A percentile compares a stretch with the other conserved stretches of the same genome.
phyloP scores from a whole-genome alignment of 208 protist species.

The Blastocrithidia nonstop region DNA sequence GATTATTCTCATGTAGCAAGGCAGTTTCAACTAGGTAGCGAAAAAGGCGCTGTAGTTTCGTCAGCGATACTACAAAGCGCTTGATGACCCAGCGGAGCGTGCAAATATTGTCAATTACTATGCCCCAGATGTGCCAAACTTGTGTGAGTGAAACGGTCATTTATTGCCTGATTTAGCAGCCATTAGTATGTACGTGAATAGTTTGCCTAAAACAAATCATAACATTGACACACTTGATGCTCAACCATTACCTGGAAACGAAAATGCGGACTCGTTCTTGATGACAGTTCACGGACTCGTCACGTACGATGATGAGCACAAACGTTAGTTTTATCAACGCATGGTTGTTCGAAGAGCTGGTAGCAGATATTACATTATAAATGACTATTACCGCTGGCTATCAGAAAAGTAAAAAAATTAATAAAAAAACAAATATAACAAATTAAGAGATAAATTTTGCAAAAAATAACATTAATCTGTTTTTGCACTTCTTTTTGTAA shows the following conservation, averaged over 20 bases:
- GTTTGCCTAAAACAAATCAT: slow-evolving; percentile 55
- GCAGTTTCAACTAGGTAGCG: slow-evolving; percentile 56
- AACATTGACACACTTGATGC: slow-evolving; percentile 72
- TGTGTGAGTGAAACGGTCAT: slow-evolving; percentile 85
- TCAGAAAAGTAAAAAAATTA: slow-evolving; percentile 3
- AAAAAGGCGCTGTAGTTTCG: slow-evolving; percentile 72
- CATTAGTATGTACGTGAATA: slow-evolving; percentile 46
- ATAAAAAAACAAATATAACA: not conserved
- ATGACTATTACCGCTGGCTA: slow-evolving; percentile 86
- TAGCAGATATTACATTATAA: slow-evolving; percentile 71
- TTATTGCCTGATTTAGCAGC: slow-evolving; percentile 19
- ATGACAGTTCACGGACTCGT: slow-evolving; percentile 65
- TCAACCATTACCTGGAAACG: slow-evolving; percentile 78
- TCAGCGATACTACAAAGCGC: slow-evolving; percentile 54
- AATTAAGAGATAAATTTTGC: not conserved
- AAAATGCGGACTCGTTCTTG: slow-evolving; percentile 59
- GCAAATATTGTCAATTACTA: slow-evolving; percentile 46
- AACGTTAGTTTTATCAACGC: slow-evolving; percentile 75
- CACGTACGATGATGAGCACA: slow-evolving; percentile 80
- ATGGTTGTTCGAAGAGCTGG: slow-evolving; percentile 58
- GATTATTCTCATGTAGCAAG: slow-evolving; percentile 31
- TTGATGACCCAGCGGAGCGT: slow-evolving; percentile 46
- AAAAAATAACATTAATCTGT: not conserved
- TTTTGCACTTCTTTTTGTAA: not conserved
- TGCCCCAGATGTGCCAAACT: slow-evolving; percentile 38